phyloP scores from a whole-genome alignment of 352 stramenopile genomes.

The Globisporangium emineosum region DNA sequence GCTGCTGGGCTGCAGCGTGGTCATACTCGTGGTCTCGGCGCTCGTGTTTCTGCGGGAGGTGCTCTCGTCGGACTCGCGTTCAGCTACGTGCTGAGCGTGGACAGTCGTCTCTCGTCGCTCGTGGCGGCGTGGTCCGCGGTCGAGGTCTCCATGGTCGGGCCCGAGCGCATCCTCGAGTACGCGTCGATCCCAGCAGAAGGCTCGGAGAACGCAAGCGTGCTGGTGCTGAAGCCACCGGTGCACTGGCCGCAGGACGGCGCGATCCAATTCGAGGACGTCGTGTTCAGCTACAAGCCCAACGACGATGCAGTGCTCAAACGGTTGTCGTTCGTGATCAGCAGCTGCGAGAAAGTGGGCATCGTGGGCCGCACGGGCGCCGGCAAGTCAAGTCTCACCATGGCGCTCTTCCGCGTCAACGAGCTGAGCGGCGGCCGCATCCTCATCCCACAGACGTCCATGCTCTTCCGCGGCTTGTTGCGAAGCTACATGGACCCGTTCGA shows the following conservation, averaged over 20 bases:
- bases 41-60: conserved; percentile 39
- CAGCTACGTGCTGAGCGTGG: conserved; percentile 88
- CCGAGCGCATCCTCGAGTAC: conserved; percentile 86
- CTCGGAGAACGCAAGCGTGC: not conserved
- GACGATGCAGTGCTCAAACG: conserved; percentile 36
- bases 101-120: conserved; percentile 81
- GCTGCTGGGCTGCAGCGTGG: conserved; percentile 48
- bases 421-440: conserved; percentile 83
- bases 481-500: conserved; percentile 47
- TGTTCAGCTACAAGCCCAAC: conserved; percentile 81
- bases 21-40: conserved; percentile 37
- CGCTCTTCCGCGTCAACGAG: conserved; percentile 92
- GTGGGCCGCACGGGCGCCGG: conserved; percentile 86
- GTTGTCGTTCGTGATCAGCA: conserved; percentile 70
- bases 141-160: conserved; percentile 73
- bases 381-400: conserved; percentile 85
- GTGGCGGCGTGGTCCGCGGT: conserved; percentile 79
- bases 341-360: conserved; percentile 89
- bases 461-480: conserved; percentile 91
- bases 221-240: not conserved
- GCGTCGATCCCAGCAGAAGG: conserved; percentile 38
- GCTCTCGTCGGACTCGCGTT: conserved; percentile 82
- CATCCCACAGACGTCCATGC: conserved; percentile 89
- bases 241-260: conserved; percentile 82
- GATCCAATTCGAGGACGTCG: conserved; percentile 89